Percentiles rank a stretch among this genome's conserved stretches.
Evolutionary conservation across 768 basidiomycete species (phyloP).

Genomic region (Pluteus cervinus): DNA sequence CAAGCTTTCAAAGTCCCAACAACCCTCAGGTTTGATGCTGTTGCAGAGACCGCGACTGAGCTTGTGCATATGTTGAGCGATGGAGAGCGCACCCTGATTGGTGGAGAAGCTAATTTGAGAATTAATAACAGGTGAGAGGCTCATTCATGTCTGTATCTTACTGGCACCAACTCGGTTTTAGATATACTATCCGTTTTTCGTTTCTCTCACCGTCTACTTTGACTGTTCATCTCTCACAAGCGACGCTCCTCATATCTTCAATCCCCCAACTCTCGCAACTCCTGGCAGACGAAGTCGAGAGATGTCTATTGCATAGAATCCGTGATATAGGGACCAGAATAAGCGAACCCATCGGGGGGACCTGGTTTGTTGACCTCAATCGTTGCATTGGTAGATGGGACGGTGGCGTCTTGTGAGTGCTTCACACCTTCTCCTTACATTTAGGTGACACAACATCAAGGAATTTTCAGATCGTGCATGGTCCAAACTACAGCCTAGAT

Average conservation of each 20-base stretch:
- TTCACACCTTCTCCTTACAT: slow-evolving; percentile 1
- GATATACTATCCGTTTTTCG: slow-evolving; percentile 71
- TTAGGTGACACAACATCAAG: slow-evolving; percentile 26
- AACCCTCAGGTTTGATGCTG: slow-evolving; percentile 50
- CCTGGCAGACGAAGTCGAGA: slow-evolving; percentile 72
- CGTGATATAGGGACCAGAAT: slow-evolving; percentile 58
- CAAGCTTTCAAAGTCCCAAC: slow-evolving; percentile 48
- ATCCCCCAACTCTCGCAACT: slow-evolving; percentile 73
- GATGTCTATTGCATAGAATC: slow-evolving; percentile 61
- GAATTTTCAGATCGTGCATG: slow-evolving; percentile 57
- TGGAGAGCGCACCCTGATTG: slow-evolving; percentile 35
- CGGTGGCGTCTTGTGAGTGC: slow-evolving; percentile 64
- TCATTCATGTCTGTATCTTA: not conserved
- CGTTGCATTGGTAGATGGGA: slow-evolving; percentile 79
- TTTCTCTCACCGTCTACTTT: slow-evolving; percentile 71
- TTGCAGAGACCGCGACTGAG: slow-evolving; percentile 62
- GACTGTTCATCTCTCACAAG: slow-evolving; percentile 75
- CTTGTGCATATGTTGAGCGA: slow-evolving; percentile 46
- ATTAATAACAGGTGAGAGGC: slow-evolving; percentile 55
- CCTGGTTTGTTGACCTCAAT: slow-evolving; percentile 76
- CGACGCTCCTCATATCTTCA: slow-evolving; percentile 66
- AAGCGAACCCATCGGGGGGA: slow-evolving; percentile 49
- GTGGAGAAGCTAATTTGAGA: slow-evolving; percentile 69
- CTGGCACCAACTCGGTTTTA: slow-evolving; percentile 20
- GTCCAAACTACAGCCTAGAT: slow-evolving; percentile 40